A percentile compares a stretch with the other conserved stretches of the same genome.
These are phyloP conservation scores for Apiotrichum akiyoshidainum DNA, from an alignment of 1,284 basidiomycete species.

Conservation along the genomic window DNA sequence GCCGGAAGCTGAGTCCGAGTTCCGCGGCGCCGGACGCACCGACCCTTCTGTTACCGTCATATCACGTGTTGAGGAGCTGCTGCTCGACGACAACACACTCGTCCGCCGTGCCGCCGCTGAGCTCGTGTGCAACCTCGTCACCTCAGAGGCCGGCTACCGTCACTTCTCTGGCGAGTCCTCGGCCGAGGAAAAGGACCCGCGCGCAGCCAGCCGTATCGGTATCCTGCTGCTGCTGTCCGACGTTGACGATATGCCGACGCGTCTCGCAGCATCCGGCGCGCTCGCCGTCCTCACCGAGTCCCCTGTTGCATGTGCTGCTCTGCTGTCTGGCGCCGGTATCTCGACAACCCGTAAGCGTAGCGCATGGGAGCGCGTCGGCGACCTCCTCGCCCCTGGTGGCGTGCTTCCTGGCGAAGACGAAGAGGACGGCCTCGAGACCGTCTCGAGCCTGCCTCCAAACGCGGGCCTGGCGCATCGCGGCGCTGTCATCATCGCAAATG, in stretches of 20 bases:
- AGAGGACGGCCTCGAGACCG: constrained; percentile 38
- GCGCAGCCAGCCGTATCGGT: constrained; percentile 65
- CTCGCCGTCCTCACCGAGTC: constrained; percentile 70
- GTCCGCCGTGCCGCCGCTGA: constrained; percentile 83
- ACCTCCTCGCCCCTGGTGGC: constrained; percentile 54
- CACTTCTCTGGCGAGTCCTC: constrained; percentile 45
- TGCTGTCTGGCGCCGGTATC: constrained; percentile 50
- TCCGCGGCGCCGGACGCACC: constrained; percentile 19
- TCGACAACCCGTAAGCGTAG: constrained; percentile 52
- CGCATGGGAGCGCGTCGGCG: constrained; percentile 61
- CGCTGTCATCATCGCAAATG: constrained; percentile 65
- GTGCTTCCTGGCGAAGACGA: constrained; percentile 22
- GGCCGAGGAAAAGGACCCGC: constrained; percentile 30
- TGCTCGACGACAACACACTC: constrained; percentile 78
- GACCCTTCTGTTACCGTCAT: constrained; percentile 36
- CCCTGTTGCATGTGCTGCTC: constrained; percentile 58
- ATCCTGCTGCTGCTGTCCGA: constrained; percentile 79
- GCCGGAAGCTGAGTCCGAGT: constrained; percentile 10
- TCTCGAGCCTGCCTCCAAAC: constrained; percentile 45
- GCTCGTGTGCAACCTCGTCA: constrained; percentile 88
- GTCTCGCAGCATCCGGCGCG: constrained; percentile 78
- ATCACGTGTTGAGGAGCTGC: constrained; percentile 69
- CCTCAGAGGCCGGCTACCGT: constrained; percentile 68
- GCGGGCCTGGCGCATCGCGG: constrained; percentile 66
- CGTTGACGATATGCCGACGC: constrained; percentile 74